Percentiles rank a stretch among this genome's conserved stretches.
These are phyloP conservation scores for Epichloe festucae DNA, from an alignment of 2,329 filamentous ascomycete species.

Conservation along the genomic window DNA sequence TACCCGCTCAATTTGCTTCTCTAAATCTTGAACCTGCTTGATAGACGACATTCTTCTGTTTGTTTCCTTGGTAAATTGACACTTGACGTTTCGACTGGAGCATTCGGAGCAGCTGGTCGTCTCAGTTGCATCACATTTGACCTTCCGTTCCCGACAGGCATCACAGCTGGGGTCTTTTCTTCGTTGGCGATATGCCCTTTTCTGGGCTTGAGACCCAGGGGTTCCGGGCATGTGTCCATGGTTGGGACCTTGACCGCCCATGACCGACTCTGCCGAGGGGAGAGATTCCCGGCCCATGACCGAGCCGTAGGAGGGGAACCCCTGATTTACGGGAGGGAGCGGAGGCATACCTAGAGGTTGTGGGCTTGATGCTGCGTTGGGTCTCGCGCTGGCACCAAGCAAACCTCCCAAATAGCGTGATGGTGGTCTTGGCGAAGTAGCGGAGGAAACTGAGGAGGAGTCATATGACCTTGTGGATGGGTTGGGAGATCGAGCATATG, in stretches of 20 bases:
- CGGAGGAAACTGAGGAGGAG: constrained; percentile 50
- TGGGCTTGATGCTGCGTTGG: constrained; percentile 34
- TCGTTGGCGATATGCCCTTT: constrained; percentile 85
- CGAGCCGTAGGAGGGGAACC: constrained; percentile 40
- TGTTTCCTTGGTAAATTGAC: constrained; percentile 98
- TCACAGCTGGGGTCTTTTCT: constrained; percentile 97
- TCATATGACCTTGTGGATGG: constrained; percentile 49
- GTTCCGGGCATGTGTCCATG: constrained; percentile 25
- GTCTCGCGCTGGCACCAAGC: constrained; percentile 38
- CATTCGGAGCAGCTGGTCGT: constrained; percentile 95
- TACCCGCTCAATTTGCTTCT: constrained; percentile 74
- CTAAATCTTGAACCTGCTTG: constrained; percentile 95
- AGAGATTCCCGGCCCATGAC: constrained; percentile 47
- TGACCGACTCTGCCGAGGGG: constrained; percentile 42
- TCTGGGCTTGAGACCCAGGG: constrained; percentile 53
- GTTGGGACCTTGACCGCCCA: constrained; percentile 36
- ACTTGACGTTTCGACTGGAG: constrained; percentile 90
- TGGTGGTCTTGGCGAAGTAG: constrained; percentile 43
- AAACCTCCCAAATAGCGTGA: constrained; percentile 38
- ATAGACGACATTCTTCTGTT: constrained; percentile 98
- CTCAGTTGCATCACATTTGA: constrained; percentile 92
- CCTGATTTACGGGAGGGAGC: constrained; percentile 32
- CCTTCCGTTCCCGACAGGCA: constrained; percentile 77
- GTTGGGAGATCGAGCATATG: constrained; percentile 49
- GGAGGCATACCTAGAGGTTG: constrained; percentile 42